Percentiles rank a stretch among this genome's conserved stretches.
phyloP scores from a whole-genome alignment of 1,284 basidiomycete species.

The Ustilago lituana region DNA sequence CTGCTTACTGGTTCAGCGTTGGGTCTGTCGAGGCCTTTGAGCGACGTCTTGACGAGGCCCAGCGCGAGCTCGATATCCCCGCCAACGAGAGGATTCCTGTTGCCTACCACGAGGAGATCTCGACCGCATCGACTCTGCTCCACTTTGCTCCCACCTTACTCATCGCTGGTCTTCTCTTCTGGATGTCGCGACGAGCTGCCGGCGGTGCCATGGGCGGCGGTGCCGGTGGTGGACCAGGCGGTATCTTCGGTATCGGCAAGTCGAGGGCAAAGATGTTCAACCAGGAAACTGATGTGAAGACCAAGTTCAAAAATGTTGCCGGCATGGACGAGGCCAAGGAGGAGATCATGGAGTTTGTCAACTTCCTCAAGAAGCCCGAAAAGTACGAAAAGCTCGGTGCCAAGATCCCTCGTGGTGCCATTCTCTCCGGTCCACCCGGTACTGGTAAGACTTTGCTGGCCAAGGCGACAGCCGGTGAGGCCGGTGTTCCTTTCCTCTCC shows the following conservation, averaged over 20 bases:
- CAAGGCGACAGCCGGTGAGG: conserved; percentile 98
- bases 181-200: conserved; percentile 81
- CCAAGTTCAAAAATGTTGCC: conserved; percentile 94
- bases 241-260: conserved; percentile 98
- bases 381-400: conserved; percentile 96
- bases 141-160: conserved; percentile 94
- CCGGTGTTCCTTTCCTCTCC: conserved; percentile 94
- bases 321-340: conserved; percentile 99
- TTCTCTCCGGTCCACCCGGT: conserved; percentile 96
- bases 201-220: conserved; percentile 67
- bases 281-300: conserved; percentile 92
- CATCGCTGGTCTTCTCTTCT: conserved; percentile 88
- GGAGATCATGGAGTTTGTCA: conserved; percentile 99
- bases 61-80: conserved; percentile 89
- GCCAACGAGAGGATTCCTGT: conserved; percentile 93
- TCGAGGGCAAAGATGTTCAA: conserved; percentile 95
- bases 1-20: conserved; percentile 89
- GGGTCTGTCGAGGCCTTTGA: conserved; percentile 98
- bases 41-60: conserved; percentile 90
- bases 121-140: conserved; percentile 81
- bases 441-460: conserved; percentile 98
- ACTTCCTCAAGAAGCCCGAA: conserved; percentile 94
- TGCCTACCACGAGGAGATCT: conserved; percentile 94
- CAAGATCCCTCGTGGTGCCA: conserved; percentile 97
- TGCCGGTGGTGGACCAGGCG: conserved; percentile 75